Base-by-base conservation (phyloP, 768 basidiomycete species). In the Tulasnella sp. region DNA sequence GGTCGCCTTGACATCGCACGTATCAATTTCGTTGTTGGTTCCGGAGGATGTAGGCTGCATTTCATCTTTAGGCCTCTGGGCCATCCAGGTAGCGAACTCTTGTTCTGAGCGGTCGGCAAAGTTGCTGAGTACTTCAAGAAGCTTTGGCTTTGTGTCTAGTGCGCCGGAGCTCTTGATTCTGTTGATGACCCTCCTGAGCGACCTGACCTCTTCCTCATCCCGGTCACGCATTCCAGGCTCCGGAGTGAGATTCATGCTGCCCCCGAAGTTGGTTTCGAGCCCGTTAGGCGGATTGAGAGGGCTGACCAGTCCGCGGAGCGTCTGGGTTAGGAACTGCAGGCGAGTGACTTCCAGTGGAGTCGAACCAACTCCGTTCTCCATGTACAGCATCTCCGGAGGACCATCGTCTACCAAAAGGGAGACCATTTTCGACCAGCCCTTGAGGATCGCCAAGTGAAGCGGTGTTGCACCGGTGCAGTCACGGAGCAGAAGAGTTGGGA, bases 381-480 rank as follows among this genome's bases (percentile, higher is more conserved):
- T 81, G 75, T 83, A 82, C 2, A 89, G 80, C 0, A 81, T 83
- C 49, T 86, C 84, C 0, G 81, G 76, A 29, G 86, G 85, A 14
- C 76, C 82, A 82, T 82, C 1, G 83, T n/a, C 80, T 42, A 87
- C 78, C n/a, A 90, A 82, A 9, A 83, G 70, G 38, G 83, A 77
- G 1, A 84, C 82, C 14, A 88, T 86, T n/a, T 83, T 79, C 0
- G 83, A 29, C 76, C 78, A 84, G 29, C 83, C 82, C 0, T 75
- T 38, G 11, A 82, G 82, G 29, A 86, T 84, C 0, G 89, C 88
- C 36, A 83, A 76, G 78, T 90, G 89, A 2, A 90, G 82, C 2
- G 88, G 86, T 0, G 85, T 88, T 29, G 83, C 85, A 0, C 88
- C 89, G 69, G 85, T 83, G 39, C 83, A 82, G 79, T 90, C 86